Percentiles rank a stretch among this genome's conserved stretches.
phyloP scores from a whole-genome alignment of 1,284 basidiomycete genomes.

The Hortiboletus rubellus region DNA sequence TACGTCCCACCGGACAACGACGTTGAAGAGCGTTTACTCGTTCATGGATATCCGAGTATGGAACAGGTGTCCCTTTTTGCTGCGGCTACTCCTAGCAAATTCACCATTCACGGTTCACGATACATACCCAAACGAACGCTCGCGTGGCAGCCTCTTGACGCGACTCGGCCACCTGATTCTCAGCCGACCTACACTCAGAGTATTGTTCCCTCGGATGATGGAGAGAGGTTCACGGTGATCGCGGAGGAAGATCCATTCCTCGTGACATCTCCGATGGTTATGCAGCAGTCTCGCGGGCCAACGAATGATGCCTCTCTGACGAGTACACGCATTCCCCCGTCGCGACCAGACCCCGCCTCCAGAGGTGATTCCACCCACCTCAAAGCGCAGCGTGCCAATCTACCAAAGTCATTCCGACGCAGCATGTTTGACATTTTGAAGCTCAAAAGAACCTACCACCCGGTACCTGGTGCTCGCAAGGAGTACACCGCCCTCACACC shows the following conservation, averaged over 20 bases:
- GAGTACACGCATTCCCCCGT: conserved; percentile 3
- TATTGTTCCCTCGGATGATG: conserved; percentile 27
- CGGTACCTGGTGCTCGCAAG: background rate
- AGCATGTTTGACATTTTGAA: conserved; percentile 33
- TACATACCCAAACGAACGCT: conserved; percentile 15
- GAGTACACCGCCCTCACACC: background rate
- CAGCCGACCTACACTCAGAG: conserved; percentile 4
- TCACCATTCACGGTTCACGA: conserved; percentile 33
- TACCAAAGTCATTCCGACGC: conserved; percentile 24
- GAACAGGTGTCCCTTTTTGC: conserved; percentile 24
- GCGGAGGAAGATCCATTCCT: conserved; percentile 28
- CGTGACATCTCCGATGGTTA: background rate
- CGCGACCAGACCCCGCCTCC: background rate
- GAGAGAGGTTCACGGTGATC: conserved; percentile 31
- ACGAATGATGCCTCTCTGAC: conserved; percentile 1
- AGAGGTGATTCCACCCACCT: background rate
- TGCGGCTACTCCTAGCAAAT: conserved; percentile 38
- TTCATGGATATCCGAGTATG: conserved; percentile 22
- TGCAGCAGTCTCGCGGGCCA: background rate
- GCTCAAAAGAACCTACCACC: conserved; percentile 12
- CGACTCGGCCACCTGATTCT: background rate
- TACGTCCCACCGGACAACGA: conserved; percentile 35
- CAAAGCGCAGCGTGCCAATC: background rate
- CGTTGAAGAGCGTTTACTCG: conserved; percentile 16
- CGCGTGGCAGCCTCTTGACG: conserved; percentile 13